A percentile compares a stretch with the other conserved stretches of the same genome.
These are phyloP conservation scores for Cryphonectria parasitica DNA, from an alignment of 2,329 filamentous ascomycete genomes.

Conservation along the genomic window DNA sequence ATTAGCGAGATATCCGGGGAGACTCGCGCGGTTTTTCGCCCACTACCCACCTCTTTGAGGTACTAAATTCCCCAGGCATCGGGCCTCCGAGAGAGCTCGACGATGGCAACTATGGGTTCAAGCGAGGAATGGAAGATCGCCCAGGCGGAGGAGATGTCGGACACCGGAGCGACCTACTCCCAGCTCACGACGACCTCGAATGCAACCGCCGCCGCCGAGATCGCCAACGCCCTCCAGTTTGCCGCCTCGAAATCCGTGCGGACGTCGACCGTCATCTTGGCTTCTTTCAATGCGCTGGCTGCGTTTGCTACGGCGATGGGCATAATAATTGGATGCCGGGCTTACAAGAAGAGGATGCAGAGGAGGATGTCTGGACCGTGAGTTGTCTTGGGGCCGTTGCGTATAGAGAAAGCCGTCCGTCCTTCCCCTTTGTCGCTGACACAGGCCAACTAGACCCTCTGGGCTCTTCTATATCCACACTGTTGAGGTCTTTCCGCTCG, in stretches of 20 bases:
- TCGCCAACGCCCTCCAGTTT: slow-evolving; percentile 57
- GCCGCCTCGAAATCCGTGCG: slow-evolving; percentile 60
- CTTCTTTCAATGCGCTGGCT: slow-evolving; percentile 63
- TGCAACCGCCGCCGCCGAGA: slow-evolving; percentile 43
- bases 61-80: slow-evolving; percentile 23
- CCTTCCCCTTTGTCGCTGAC: slow-evolving; percentile 8
- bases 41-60: slow-evolving; percentile 36
- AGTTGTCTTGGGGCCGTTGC: slow-evolving; percentile 10
- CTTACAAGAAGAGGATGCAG: slow-evolving; percentile 46
- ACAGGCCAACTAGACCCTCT: slow-evolving; percentile 36
- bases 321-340: slow-evolving; percentile 61
- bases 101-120: slow-evolving; percentile 18
- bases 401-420: not conserved
- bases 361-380: slow-evolving; percentile 39
- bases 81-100: slow-evolving; percentile 20
- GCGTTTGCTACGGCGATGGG: slow-evolving; percentile 59
- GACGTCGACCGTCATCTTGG: slow-evolving; percentile 64
- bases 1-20: slow-evolving; percentile 30
- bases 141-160: slow-evolving; percentile 13
- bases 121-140: slow-evolving; percentile 13
- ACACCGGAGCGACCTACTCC: slow-evolving; percentile 20
- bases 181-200: slow-evolving; percentile 39
- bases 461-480: slow-evolving; percentile 50
- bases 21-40: slow-evolving; percentile 38
- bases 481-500: slow-evolving; percentile 57